Conservation (phyloP, 2,329 filamentous ascomycete genomes). For the Pseudopithomyces chartarum region DNA sequence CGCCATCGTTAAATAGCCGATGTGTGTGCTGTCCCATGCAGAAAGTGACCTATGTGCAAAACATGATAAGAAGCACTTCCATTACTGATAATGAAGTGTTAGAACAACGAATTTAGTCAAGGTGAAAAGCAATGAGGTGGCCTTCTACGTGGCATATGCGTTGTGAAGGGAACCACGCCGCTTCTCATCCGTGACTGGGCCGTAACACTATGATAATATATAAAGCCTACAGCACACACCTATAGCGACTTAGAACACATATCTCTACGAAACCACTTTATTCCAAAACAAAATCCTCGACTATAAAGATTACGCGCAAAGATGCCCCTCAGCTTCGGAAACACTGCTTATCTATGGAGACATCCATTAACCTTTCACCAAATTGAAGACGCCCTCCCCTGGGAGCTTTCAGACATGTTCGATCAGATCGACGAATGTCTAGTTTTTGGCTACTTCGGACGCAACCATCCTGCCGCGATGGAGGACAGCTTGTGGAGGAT, state of each 20-base stretch:
- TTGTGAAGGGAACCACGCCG: not conserved
- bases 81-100: no score
- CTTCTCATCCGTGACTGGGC: not conserved
- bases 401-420: not conserved
- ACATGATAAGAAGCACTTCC: no score
- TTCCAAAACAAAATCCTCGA: not conserved
- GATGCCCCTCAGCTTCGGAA: not conserved
- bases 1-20: no score
- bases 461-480: not conserved
- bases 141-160: not conserved
- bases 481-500: not conserved
- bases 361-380: not conserved
- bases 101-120: not conserved
- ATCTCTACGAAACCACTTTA: no score
- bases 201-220: no score
- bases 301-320: no score
- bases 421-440: not conserved
- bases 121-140: no score
- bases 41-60: no score
- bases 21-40: no score
- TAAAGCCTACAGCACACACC: not conserved
- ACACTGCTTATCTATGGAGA: not conserved
- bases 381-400: not conserved
- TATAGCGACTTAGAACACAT: no score
- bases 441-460: not conserved